Percentiles rank a stretch among this genome's conserved stretches.
phyloP scores from a whole-genome alignment of 345 rosid species.

The Sisymbrium altissimum region DNA sequence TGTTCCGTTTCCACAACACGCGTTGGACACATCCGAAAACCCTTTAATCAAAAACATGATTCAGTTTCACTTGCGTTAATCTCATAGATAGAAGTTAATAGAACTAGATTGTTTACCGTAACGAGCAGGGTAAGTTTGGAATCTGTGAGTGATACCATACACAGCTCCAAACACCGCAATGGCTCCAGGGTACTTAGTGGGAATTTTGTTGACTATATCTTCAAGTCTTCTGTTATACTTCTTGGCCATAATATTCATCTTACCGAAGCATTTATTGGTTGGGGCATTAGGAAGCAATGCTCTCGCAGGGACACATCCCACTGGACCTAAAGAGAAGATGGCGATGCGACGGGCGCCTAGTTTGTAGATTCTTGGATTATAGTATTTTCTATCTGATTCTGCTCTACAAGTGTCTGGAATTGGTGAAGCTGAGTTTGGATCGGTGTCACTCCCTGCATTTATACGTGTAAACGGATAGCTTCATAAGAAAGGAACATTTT shows the following conservation, averaged over 20 bases:
- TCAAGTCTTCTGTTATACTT: constrained; percentile 49
- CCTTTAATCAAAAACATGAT: constrained; percentile 29
- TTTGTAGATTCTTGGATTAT: constrained; percentile 34
- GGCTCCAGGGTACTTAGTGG: constrained; percentile 38
- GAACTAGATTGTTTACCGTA: constrained; percentile 38
- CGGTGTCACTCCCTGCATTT: constrained; percentile 45
- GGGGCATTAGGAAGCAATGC: constrained; percentile 47
- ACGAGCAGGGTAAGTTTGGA: constrained; percentile 42
- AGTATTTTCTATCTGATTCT: constrained; percentile 34
- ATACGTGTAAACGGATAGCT: neutral
- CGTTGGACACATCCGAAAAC: constrained; percentile 39
- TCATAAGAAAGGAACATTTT: neutral
- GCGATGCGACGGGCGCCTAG: constrained; percentile 54
- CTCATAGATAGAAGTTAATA: neutral
- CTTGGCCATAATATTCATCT: constrained; percentile 57
- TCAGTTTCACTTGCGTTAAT: neutral
- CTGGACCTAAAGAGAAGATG: constrained; percentile 53
- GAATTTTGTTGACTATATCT: constrained; percentile 36
- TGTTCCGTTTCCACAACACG: constrained; percentile 57
- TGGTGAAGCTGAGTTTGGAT: constrained; percentile 52
- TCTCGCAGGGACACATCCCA: constrained; percentile 66
- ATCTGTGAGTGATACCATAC: constrained; percentile 45
- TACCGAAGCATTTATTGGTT: constrained; percentile 39
- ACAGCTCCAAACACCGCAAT: constrained; percentile 50
- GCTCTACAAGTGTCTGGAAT: constrained; percentile 42